These are phyloP conservation scores for Quercus aquifolioides DNA, from an alignment of 306 rosid species.

Conservation along the genomic window DNA sequence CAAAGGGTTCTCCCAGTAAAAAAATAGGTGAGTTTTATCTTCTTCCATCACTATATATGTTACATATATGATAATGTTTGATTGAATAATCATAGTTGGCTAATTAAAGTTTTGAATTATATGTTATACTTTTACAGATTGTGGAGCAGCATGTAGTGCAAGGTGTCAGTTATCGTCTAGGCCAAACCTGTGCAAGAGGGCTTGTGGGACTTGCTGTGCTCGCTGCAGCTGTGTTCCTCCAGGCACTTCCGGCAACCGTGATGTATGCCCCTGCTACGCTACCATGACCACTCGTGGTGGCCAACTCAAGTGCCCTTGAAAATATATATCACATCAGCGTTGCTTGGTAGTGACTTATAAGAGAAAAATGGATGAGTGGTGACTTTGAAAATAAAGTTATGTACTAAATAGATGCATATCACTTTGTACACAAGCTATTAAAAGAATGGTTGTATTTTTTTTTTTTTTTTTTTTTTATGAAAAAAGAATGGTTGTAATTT, in stretches of 20 bases:
- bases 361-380: too few species aligned
- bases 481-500: too few species aligned
- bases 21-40: neutral
- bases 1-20: too few species aligned
- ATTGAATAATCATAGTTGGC: neutral
- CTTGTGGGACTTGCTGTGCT: constrained; percentile 52
- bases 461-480: too few species aligned
- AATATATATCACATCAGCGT: neutral
- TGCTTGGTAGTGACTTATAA: too few species aligned
- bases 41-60: neutral
- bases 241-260: constrained; percentile 37
- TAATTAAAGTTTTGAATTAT: neutral
- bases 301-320: constrained; percentile 52
- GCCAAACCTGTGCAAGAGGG: constrained; percentile 38
- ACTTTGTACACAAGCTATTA: too few species aligned
- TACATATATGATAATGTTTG: neutral
- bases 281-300: constrained; percentile 44
- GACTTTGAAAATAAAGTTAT: too few species aligned
- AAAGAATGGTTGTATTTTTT: too few species aligned
- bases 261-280: constrained; percentile 54
- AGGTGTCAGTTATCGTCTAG: constrained; percentile 42
- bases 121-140: constrained; percentile 19
- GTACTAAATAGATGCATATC: too few species aligned
- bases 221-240: constrained; percentile 56
- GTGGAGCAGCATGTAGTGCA: constrained; percentile 31